A percentile compares a stretch with the other conserved stretches of the same genome.
phyloP scores from a whole-genome alignment of 257 asterid species.

The Ocimum tenuiflorum region DNA sequence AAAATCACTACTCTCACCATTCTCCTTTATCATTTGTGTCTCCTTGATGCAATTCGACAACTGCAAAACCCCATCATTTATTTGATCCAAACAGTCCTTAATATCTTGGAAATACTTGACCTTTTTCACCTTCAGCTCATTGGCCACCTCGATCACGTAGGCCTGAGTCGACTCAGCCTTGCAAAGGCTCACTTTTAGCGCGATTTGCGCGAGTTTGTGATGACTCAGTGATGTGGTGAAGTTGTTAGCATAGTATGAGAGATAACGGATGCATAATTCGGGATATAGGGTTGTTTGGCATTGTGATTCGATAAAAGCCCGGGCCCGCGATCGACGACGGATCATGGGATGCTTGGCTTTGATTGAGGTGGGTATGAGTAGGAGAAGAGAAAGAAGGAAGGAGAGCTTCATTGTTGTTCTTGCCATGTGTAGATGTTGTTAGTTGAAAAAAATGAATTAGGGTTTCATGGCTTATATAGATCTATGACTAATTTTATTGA shows the following conservation, averaged over 20 bases:
- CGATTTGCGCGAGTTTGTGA: constrained; percentile 42
- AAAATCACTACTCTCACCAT: constrained; percentile 25
- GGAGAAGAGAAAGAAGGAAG: constrained; percentile 18
- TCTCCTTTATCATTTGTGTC: constrained; percentile 31
- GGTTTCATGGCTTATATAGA: constrained; percentile 32
- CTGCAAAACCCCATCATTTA: constrained; percentile 52
- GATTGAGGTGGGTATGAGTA: constrained; percentile 16
- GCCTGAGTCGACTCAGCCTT: constrained; percentile 41
- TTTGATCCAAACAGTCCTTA: constrained; percentile 56
- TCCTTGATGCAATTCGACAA: constrained; percentile 47
- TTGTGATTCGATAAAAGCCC: constrained; percentile 38
- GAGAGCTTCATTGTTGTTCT: neutral
- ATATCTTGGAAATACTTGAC: constrained; percentile 33
- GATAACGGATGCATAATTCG: constrained; percentile 30
- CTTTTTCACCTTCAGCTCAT: constrained; percentile 26
- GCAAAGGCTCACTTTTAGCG: constrained; percentile 43
- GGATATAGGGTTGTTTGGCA: constrained; percentile 43
- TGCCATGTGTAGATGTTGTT: constrained; percentile 9
- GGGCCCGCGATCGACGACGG: constrained; percentile 24
- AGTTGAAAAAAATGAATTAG: neutral
- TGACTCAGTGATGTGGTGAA: constrained; percentile 32
- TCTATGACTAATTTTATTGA: neutral
- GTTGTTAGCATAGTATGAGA: constrained; percentile 24
- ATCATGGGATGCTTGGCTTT: neutral
- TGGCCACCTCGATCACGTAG: constrained; percentile 39